Evolutionary conservation across 805 yeast species (phyloP).

Genomic region (Monosporozyma siamensis): DNA sequence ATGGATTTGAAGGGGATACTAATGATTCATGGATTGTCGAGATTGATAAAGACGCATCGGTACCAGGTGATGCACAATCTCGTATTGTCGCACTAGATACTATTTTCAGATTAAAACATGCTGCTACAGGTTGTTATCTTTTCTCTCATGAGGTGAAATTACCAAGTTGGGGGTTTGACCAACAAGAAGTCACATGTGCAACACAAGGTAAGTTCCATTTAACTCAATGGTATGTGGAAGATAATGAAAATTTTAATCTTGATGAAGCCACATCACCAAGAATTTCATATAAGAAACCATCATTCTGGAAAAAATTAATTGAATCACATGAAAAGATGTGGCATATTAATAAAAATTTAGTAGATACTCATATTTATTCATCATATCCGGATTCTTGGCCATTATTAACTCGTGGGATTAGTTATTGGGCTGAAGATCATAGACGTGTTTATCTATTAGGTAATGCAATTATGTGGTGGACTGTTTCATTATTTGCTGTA

Average conservation of each 20-base stretch:
- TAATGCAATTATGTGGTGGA: conserved; percentile 76
- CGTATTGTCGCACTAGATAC: conserved; percentile 59
- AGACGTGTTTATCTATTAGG: conserved; percentile 65
- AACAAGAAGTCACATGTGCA: conserved; percentile 79
- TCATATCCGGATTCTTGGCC: conserved; percentile 73
- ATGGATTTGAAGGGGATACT: conserved; percentile 72
- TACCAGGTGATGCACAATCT: conserved; percentile 42
- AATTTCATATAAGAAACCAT: conserved; percentile 43
- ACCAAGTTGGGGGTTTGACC: conserved; percentile 79
- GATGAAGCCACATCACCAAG: conserved; percentile 35
- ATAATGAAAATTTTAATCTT: conserved; percentile 45
- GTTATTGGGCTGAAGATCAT: conserved; percentile 54
- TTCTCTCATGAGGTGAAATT: conserved; percentile 68
- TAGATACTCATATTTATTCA: conserved; percentile 62
- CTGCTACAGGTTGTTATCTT: conserved; percentile 67
- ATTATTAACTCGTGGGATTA: conserved; percentile 63
- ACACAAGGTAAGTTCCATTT: conserved; percentile 52
- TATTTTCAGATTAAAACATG: conserved; percentile 65
- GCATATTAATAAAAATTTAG: conserved; percentile 61
- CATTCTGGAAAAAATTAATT: conserved; percentile 49
- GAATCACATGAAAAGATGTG: conserved; percentile 72
- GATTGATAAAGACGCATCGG: conserved; percentile 47
- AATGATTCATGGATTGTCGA: conserved; percentile 77
- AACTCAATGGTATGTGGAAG: conserved; percentile 67
- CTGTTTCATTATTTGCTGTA: conserved; percentile 44